A percentile compares a stretch with the other conserved stretches of the same genome.
Conservation (phyloP, 176 grass and related monocot species). For the Phoenix dactylifera region DNA sequence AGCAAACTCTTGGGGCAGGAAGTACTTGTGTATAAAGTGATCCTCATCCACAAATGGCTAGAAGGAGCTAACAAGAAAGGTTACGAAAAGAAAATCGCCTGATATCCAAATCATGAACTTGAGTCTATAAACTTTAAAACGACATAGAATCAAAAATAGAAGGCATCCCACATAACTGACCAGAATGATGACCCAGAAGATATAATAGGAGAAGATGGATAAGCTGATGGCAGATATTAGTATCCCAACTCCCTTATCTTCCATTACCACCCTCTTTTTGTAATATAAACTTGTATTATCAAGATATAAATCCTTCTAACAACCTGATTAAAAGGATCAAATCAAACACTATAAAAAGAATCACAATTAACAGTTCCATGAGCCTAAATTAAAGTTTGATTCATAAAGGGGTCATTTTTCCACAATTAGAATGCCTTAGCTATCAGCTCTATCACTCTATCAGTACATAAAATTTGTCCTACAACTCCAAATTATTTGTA, state of each 20-base stretch:
- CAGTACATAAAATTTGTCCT: too few species aligned
- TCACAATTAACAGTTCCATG: too few species aligned
- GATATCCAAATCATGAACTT: background rate
- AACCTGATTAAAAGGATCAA: too few species aligned
- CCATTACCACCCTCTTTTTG: conserved; percentile 38
- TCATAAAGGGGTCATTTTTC: too few species aligned
- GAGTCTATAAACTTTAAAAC: background rate
- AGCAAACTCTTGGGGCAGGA: conserved; percentile 72
- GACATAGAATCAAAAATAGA: background rate
- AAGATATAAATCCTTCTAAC: too few species aligned
- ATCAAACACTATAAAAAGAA: too few species aligned
- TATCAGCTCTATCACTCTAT: too few species aligned
- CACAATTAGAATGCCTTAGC: too few species aligned
- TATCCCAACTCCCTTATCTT: conserved; percentile 60
- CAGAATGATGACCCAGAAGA: conserved; percentile 80
- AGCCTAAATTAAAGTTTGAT: too few species aligned
- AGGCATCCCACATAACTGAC: conserved; percentile 25
- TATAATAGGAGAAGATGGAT: conserved; percentile 82
- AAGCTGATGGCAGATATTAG: conserved; percentile 65
- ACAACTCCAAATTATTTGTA: too few species aligned
- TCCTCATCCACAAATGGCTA: conserved; percentile 90
- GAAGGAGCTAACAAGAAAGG: conserved; percentile 13
- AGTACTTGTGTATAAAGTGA: conserved; percentile 79
- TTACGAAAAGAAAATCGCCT: background rate
- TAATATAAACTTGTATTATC: too few species aligned